phyloP scores from a whole-genome alignment of 345 rosid species.

The Aquilaria malaccensis region DNA sequence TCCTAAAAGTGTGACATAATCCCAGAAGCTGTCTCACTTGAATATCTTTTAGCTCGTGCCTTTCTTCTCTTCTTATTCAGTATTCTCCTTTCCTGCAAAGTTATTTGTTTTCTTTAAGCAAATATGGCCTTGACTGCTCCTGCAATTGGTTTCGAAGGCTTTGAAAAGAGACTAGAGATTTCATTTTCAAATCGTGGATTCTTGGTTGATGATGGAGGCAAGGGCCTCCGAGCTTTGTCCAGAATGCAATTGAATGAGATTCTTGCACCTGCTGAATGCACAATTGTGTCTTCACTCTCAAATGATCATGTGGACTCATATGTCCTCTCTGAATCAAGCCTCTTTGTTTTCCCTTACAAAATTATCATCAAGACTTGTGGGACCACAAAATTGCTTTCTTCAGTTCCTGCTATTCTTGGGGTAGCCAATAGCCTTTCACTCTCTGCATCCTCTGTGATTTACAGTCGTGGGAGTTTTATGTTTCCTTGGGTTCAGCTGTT shows the following conservation, averaged over 20 bases:
- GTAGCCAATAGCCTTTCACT: slow-evolving; percentile 28
- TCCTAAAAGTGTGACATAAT: slow-evolving; percentile 3
- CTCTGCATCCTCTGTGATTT: slow-evolving; percentile 25
- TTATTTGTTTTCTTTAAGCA: not conserved
- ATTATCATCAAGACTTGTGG: slow-evolving; percentile 43
- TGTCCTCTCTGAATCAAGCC: slow-evolving; percentile 44
- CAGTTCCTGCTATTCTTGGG: slow-evolving; percentile 32
- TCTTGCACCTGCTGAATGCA: slow-evolving; percentile 36
- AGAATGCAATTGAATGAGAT: slow-evolving; percentile 30
- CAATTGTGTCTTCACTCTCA: slow-evolving; percentile 31
- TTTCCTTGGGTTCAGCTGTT: slow-evolving; percentile 31
- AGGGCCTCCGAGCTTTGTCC: slow-evolving; percentile 32
- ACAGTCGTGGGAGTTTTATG: slow-evolving; percentile 39
- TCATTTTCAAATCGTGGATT: slow-evolving; percentile 27
- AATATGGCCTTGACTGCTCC: slow-evolving; percentile 16
- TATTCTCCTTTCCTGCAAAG: not conserved
- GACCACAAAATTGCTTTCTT: slow-evolving; percentile 33
- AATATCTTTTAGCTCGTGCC: not conserved
- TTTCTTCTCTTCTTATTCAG: not conserved
- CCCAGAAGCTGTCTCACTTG: not conserved
- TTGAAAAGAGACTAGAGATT: slow-evolving; percentile 38
- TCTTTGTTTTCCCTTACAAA: slow-evolving; percentile 35
- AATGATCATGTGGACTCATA: slow-evolving; percentile 33
- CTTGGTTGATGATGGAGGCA: slow-evolving; percentile 23
- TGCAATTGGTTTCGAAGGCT: slow-evolving; percentile 47